Percentiles rank a stretch among this genome's conserved stretches.
phyloP scores from a whole-genome alignment of 169 alveolate genomes.

The Plasmodium gaboni region DNA sequence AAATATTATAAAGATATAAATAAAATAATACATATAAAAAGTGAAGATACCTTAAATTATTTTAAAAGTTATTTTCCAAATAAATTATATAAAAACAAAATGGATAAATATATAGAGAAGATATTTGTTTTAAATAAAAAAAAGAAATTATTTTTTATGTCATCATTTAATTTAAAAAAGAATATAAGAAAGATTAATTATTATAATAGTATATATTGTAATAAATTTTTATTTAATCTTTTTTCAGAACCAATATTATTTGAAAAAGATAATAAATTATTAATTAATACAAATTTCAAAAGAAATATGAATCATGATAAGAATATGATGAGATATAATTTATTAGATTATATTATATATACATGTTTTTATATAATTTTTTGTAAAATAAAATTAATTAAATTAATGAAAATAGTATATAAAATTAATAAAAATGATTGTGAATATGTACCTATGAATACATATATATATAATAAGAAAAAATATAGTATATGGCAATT shows the following conservation, averaged over 20 bases:
- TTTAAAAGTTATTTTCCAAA: conserved; percentile 32
- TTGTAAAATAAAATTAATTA: conserved; percentile 52
- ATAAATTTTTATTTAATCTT: conserved; percentile 44
- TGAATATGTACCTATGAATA: conserved; percentile 25
- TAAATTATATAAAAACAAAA: conserved; percentile 36
- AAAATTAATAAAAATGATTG: conserved; percentile 1
- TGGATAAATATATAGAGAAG: conserved; percentile 56
- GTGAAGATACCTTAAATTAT: conserved; percentile 22
- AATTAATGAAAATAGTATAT: conserved; percentile 21
- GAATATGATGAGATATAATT: conserved; percentile 41
- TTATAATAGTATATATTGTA: conserved; percentile 15
- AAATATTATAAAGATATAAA: conserved; percentile 36
- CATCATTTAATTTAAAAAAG: conserved; percentile 40
- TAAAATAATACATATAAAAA: conserved; percentile 28
- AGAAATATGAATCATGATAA: conserved; percentile 43
- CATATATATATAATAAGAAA: conserved; percentile 51
- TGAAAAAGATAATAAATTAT: conserved; percentile 25
- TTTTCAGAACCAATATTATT: conserved; percentile 32
- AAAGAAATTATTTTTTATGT: conserved; percentile 21
- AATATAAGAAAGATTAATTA: conserved; percentile 42
- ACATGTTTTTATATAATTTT: conserved; percentile 51
- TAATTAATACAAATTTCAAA: conserved; percentile 28
- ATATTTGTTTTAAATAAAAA: conserved; percentile 34
- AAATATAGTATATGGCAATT: conserved; percentile 39
- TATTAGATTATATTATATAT: conserved; percentile 64